Percentiles rank a stretch among this genome's conserved stretches.
Conservation (phyloP, 805 yeast genomes). For the Debaryomyces maramus region DNA sequence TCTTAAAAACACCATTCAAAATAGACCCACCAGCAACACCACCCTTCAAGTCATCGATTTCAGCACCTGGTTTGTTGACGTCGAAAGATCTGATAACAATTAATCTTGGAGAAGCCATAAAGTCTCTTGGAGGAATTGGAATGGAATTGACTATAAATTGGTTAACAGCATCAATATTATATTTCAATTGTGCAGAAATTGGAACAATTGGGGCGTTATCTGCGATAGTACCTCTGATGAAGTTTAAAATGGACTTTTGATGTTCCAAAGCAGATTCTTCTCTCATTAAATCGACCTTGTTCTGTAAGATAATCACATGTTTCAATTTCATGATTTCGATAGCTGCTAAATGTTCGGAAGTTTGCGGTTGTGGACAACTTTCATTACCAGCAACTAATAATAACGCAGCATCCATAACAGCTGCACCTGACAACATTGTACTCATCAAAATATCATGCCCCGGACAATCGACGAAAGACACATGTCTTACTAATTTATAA, state of each 20-base stretch:
- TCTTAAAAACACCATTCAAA: constrained; percentile 91
- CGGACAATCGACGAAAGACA: constrained; percentile 98
- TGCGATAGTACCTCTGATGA: constrained; percentile 96
- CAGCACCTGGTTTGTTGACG: constrained; percentile 98
- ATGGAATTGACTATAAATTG: constrained; percentile 92
- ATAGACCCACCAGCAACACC: constrained; percentile 99
- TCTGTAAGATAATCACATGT: constrained; percentile 93
- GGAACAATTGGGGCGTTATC: constrained; percentile 99
- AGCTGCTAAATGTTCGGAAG: constrained; percentile 98
- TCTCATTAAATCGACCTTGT: constrained; percentile 97
- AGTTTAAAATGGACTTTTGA: constrained; percentile 85
- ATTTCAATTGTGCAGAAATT: constrained; percentile 96
- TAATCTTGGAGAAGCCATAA: constrained; percentile 87
- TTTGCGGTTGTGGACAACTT: constrained; percentile 99
- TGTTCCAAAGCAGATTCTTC: constrained; percentile 96
- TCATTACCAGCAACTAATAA: constrained; percentile 97
- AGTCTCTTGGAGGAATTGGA: constrained; percentile 96
- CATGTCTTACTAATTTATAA: constrained; percentile 90
- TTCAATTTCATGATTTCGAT: constrained; percentile 98
- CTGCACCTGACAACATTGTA: constrained; percentile 99
- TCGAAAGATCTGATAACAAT: constrained; percentile 98
- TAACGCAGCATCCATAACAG: constrained; percentile 99
- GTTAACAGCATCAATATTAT: constrained; percentile 97
- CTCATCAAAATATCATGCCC: constrained; percentile 99
- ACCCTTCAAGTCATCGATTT: constrained; percentile 94